phyloP scores from a whole-genome alignment of 1,139 yeast species.

The Sugiyamaella castrensis region DNA sequence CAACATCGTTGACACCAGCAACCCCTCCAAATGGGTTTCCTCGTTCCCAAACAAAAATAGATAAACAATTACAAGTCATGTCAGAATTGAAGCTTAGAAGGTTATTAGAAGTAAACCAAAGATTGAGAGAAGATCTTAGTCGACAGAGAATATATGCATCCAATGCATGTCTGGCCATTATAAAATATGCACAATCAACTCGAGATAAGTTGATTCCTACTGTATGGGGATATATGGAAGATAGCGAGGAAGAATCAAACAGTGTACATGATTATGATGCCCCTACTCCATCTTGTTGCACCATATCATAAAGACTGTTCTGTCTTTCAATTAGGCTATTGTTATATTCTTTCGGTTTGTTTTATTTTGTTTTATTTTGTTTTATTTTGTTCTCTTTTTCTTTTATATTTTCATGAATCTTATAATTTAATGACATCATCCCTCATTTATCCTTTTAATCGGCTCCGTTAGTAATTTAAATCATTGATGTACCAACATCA shows the following conservation, averaged over 20 bases:
- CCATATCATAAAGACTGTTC: slow-evolving; percentile 8
- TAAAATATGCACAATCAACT: slow-evolving; percentile 21
- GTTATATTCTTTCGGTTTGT: neutral
- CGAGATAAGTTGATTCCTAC: slow-evolving; percentile 23
- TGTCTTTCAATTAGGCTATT: neutral
- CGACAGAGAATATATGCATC: slow-evolving; percentile 67
- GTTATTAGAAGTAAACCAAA: slow-evolving; percentile 56
- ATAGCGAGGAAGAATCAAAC: slow-evolving; percentile 19
- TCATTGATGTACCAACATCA: too few species aligned
- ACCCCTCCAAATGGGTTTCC: too few species aligned
- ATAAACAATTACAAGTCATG: slow-evolving; percentile 27
- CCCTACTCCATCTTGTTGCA: slow-evolving; percentile 14
- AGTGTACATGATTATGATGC: slow-evolving; percentile 9
- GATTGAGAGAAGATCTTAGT: slow-evolving; percentile 52
- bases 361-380: too few species aligned
- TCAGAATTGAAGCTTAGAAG: slow-evolving; percentile 54
- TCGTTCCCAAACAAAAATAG: slow-evolving; percentile 8
- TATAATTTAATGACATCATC: neutral
- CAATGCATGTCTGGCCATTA: slow-evolving; percentile 51
- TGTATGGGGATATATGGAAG: slow-evolving; percentile 24
- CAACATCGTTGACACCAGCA: too few species aligned
- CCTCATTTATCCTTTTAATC: too few species aligned
- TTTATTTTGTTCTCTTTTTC: too few species aligned
- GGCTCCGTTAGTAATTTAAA: too few species aligned
- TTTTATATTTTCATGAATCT: neutral